phyloP scores from a whole-genome alignment of 352 stramenopile genomes.

The Globisporangium alternatum region DNA sequence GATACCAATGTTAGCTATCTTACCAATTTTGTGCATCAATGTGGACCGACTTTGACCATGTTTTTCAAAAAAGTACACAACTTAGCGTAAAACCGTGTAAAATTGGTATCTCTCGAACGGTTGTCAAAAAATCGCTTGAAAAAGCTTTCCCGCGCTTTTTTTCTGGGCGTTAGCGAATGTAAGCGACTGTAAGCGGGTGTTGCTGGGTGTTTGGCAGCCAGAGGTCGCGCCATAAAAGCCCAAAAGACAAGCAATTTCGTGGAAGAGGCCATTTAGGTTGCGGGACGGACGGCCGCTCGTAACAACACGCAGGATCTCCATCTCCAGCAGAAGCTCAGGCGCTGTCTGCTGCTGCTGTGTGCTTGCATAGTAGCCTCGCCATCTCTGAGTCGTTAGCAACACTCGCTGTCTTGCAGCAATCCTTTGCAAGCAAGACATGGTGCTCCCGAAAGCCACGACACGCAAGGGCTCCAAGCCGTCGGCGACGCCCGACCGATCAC shows the following conservation, averaged over 20 bases:
- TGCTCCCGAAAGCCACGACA: constrained; percentile 15
- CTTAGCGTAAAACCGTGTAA: no score
- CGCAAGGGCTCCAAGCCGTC: constrained; percentile 6
- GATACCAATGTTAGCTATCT: no score
- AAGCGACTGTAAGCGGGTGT: not conserved
- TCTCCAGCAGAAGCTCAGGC: not conserved
- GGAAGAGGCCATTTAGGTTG: constrained; percentile 1
- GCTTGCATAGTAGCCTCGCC: not conserved
- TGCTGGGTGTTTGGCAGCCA: not conserved
- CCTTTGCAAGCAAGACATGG: constrained; percentile 1
- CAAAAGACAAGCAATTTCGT: not conserved
- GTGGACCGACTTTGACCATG: no score
- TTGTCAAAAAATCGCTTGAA: constrained; percentile 1
- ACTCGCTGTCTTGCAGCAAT: not conserved
- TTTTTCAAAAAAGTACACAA: no score
- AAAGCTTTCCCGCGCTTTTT: constrained; percentile 18
- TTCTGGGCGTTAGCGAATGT: not conserved
- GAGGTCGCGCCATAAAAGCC: not conserved
- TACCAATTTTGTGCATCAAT: no score
- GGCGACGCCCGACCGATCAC: constrained; percentile 16
- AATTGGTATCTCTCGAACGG: no score
- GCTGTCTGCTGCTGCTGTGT: not conserved
- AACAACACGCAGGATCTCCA: constrained; percentile 1
- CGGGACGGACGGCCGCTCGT: constrained; percentile 7
- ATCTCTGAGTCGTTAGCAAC: not conserved